Base-by-base conservation (phyloP, 352 stramenopile genomes). In the Paralagenidium karlingii region DNA sequence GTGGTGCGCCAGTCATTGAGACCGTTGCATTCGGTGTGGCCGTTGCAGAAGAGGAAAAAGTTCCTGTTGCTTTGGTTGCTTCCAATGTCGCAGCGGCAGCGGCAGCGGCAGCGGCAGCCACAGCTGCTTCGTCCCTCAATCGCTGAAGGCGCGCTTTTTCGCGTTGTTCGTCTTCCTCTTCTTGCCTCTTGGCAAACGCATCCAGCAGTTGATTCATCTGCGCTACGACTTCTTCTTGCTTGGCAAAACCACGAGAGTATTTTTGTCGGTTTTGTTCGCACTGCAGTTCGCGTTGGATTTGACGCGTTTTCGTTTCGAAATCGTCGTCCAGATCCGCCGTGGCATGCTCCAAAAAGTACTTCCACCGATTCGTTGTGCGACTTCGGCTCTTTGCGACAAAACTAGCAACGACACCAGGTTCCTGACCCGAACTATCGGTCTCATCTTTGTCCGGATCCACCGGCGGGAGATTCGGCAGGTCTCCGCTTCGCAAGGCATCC, bases 201-300 rank as follows among this genome's bases (percentile, higher is more conserved):
- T 70, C 59, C 1, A 70, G 13, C 16, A 70, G 55, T 45, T 63
- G 39, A 0, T 43, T 36, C 36, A 70, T 66, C 12, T 38, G 44
- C 6, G 48, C 45, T 25, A 63, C 45, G 22, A 79, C 65, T n/a
- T 60, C 53, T 32, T 82, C 68, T 1, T 53, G 66, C 5, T 50
- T 65, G n/a, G 60, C 55, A 39, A 86, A 86, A 3, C 68, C 68
- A 2, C 55, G 53, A 18, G 73, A 74, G 37, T 86, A 86, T 12
- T 59, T 46, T 0, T 18, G 19, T 20, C 51, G 57, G 21, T 49
- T 55, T 38, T 71, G 38, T 28, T 75, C 42, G 24, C 64, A 58
- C 36, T 62, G 45, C 30, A 86, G 34, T 28, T 82, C 62, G 8
- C 49, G 41, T 3, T 54, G 48, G 42, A 88, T 88, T 13, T 45